A percentile compares a stretch with the other conserved stretches of the same genome.
Evolutionary conservation across 164 flowering plant genomes (phyloP).

Genomic region (Platanus orientalis): DNA sequence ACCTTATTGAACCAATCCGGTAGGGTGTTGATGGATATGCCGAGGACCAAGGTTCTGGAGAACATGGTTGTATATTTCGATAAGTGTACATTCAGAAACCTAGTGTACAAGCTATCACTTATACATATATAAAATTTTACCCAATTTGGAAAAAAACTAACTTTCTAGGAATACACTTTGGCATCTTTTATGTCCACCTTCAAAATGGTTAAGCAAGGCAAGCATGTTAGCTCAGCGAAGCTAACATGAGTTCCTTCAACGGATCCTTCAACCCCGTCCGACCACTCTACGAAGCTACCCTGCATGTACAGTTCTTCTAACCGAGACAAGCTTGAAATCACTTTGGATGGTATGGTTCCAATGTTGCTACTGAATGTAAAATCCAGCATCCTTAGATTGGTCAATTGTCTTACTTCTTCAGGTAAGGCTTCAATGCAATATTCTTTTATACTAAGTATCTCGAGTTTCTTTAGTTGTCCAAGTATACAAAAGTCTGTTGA

Average conservation of each 20-base stretch:
- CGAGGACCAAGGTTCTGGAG: not conserved
- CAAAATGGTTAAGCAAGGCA: not conserved
- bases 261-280: not conserved
- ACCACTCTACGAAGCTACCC: not conserved
- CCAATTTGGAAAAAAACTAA: not conserved
- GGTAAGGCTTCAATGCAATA: not conserved
- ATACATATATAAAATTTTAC: no score
- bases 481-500: not conserved
- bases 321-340: not conserved
- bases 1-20: not conserved
- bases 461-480: conserved; percentile 9
- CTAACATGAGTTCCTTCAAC: not conserved
- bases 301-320: conserved; percentile 7
- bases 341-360: not conserved
- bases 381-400: conserved; percentile 5
- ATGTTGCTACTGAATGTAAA: not conserved
- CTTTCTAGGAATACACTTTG: not conserved
- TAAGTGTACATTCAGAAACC: not conserved
- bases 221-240: not conserved
- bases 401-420: not conserved
- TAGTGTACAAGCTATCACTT: not conserved
- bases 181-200: not conserved
- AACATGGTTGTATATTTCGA: not conserved
- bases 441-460: conserved; percentile 7
- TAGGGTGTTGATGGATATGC: not conserved